Evolutionary conservation across 108 stramenopile genomes (phyloP).

Genomic region (Cyclotella choctawhatcheeana): DNA sequence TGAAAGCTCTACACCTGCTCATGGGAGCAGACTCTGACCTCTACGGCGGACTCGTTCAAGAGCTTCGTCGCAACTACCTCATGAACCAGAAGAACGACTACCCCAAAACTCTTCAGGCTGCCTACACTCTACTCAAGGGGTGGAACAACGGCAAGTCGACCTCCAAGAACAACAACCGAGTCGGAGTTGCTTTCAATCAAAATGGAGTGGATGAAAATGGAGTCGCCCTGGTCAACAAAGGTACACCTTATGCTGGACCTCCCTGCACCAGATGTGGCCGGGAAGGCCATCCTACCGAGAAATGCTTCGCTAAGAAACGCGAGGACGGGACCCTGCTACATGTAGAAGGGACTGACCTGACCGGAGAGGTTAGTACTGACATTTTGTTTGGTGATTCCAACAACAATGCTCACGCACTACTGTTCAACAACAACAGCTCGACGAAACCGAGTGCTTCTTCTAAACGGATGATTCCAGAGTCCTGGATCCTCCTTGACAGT

Average conservation of each 20-base stretch:
- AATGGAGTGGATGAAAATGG: neutral
- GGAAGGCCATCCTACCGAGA: neutral
- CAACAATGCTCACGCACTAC: neutral
- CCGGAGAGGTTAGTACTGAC: neutral
- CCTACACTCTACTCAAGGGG: neutral
- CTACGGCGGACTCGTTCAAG: neutral
- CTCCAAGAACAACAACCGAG: neutral
- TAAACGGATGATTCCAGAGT: slow-evolving; percentile 14
- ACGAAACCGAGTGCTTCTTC: neutral
- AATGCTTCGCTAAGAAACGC: slow-evolving; percentile 1
- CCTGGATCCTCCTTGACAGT: slow-evolving; percentile 51
- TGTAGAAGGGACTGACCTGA: neutral
- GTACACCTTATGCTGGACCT: neutral
- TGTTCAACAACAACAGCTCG: neutral
- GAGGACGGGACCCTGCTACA: neutral
- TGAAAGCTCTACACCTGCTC: neutral
- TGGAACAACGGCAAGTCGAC: neutral
- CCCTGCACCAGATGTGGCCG: slow-evolving; percentile 6
- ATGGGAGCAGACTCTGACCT: neutral
- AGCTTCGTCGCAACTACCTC: neutral
- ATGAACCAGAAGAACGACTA: slow-evolving; percentile 2
- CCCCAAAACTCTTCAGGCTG: neutral
- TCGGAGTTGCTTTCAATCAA: slow-evolving; percentile 1
- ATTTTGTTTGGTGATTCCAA: neutral
- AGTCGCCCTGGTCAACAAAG: neutral